These are phyloP conservation scores for Aspergillus wentii DNA, from an alignment of 495 filamentous ascomycete species.

Conservation along the genomic window DNA sequence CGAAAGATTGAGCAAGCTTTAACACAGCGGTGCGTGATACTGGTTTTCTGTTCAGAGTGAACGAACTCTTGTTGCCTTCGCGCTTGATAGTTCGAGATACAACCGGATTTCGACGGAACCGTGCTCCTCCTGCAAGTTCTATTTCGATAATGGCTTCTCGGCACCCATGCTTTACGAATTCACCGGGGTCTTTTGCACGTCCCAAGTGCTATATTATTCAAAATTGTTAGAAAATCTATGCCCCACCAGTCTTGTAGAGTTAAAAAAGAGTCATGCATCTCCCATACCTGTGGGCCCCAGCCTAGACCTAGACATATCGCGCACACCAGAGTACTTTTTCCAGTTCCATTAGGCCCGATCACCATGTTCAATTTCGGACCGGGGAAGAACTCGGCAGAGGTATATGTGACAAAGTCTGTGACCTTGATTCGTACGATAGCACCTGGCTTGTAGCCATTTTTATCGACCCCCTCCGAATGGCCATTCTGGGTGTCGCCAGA, in stretches of 20 bases:
- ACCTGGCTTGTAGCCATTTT: conserved; percentile 61
- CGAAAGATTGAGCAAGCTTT: conserved; percentile 59
- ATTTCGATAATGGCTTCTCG: conserved; percentile 80
- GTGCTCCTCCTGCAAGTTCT: conserved; percentile 61
- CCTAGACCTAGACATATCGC: conserved; percentile 94
- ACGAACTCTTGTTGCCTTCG: conserved; percentile 74
- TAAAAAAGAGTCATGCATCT: neutral
- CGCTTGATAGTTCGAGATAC: conserved; percentile 71
- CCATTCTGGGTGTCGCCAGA: neutral
- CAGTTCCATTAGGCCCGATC: conserved; percentile 95
- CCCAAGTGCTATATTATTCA: conserved; percentile 66
- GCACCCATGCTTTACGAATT: conserved; percentile 90
- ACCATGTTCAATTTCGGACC: conserved; percentile 97
- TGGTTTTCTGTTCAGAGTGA: conserved; percentile 61
- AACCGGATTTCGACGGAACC: conserved; percentile 56
- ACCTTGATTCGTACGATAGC: conserved; percentile 86
- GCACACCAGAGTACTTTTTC: conserved; percentile 96
- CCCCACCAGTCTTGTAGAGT: too few species aligned
- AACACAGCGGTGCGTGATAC: conserved; percentile 55
- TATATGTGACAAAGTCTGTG: conserved; percentile 94
- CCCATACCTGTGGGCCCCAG: conserved; percentile 61
- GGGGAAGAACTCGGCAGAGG: conserved; percentile 78
- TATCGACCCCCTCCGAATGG: conserved; percentile 7
- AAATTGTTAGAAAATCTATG: too few species aligned
- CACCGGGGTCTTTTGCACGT: conserved; percentile 75